phyloP scores from a whole-genome alignment of 805 yeast species.

The Priceomyces castillae region DNA sequence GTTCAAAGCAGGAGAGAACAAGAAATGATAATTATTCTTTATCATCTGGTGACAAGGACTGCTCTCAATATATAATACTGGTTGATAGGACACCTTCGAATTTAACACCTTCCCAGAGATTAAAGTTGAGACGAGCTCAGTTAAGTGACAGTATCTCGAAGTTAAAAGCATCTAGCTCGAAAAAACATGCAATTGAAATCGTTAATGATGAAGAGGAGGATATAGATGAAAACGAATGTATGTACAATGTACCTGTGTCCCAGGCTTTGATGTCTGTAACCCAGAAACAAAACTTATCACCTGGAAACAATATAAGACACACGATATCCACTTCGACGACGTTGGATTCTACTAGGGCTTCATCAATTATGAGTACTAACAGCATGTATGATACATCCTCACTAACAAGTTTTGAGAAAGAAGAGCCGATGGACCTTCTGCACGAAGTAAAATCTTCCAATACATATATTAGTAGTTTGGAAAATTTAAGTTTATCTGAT shows the following conservation, averaged over 20 bases:
- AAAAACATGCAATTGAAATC: slow-evolving; percentile 1
- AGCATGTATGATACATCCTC: slow-evolving; percentile 17
- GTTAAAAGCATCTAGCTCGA: slow-evolving; percentile 11
- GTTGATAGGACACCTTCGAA: slow-evolving; percentile 23
- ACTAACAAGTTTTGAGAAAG: slow-evolving; percentile 7
- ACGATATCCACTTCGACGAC: slow-evolving; percentile 22
- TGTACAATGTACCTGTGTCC: slow-evolving; percentile 65
- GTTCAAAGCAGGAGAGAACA: neutral
- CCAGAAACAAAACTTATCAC: slow-evolving; percentile 31
- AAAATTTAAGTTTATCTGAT: slow-evolving; percentile 19
- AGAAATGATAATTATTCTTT: neutral
- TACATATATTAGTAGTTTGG: neutral
- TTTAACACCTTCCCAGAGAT: slow-evolving; percentile 31
- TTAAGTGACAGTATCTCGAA: slow-evolving; percentile 22
- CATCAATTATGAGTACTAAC: slow-evolving; percentile 42
- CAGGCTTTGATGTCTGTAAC: slow-evolving; percentile 40
- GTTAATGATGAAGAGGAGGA: slow-evolving; percentile 9
- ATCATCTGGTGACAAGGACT: neutral
- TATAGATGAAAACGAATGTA: slow-evolving; percentile 38
- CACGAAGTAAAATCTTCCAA: neutral
- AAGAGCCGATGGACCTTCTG: neutral
- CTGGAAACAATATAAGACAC: slow-evolving; percentile 19
- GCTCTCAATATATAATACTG: slow-evolving; percentile 16
- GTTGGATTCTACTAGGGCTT: slow-evolving; percentile 39
- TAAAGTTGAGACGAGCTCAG: slow-evolving; percentile 23